These are phyloP conservation scores for Diaporthe humulicola DNA, from an alignment of 2,329 filamentous ascomycete species.

Conservation along the genomic window DNA sequence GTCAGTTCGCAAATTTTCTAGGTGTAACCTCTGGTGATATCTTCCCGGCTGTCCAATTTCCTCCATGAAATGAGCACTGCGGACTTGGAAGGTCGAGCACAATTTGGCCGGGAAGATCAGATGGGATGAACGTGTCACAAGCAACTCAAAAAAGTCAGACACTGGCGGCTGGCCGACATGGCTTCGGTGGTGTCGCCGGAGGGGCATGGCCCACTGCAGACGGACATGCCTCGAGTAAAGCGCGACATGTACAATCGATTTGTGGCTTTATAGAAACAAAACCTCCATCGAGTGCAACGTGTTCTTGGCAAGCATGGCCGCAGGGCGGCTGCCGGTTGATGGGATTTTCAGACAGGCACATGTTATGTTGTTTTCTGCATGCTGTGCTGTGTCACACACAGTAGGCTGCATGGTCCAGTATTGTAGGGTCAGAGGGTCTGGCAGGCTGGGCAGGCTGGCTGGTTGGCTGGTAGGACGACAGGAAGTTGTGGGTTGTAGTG, in stretches of 20 bases:
- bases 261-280: constrained; percentile 4
- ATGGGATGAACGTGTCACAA: constrained; percentile 20
- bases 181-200: constrained; percentile 7
- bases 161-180: constrained; percentile 7
- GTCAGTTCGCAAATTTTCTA: constrained; percentile 32
- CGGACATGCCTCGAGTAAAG: constrained; percentile 15
- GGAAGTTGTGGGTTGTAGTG: constrained; percentile 15
- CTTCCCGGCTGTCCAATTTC: constrained; percentile 40
- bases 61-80: constrained; percentile 37
- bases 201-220: background rate
- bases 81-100: constrained; percentile 21
- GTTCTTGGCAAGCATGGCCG: constrained; percentile 12
- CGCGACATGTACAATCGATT: background rate
- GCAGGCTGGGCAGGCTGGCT: no score
- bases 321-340: constrained; percentile 13
- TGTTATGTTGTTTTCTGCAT: constrained; percentile 5
- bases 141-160: constrained; percentile 13
- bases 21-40: constrained; percentile 37
- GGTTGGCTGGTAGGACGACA: background rate
- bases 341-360: background rate
- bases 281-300: background rate
- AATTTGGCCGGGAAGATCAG: constrained; percentile 13
- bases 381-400: constrained; percentile 23
- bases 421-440: background rate
- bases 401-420: background rate